phyloP scores from a whole-genome alignment of 495 filamentous ascomycete genomes.

The Tetracladium marchalianum region DNA sequence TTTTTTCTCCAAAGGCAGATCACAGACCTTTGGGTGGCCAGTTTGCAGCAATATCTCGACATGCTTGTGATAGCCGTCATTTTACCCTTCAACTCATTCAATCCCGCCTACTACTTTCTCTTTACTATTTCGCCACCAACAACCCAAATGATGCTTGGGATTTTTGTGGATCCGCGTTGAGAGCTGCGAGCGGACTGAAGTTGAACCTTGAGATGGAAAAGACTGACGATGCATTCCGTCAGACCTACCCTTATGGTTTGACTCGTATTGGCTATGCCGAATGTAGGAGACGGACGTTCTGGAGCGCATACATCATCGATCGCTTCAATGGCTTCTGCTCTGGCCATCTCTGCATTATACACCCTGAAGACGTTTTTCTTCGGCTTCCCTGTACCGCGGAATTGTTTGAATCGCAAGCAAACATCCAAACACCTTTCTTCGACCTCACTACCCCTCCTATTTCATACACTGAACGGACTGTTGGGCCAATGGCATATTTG shows the following conservation, averaged over 20 bases:
- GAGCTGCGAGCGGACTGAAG: constrained; percentile 45
- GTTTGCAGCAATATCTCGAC: constrained; percentile 48
- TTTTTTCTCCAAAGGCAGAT: constrained; percentile 47
- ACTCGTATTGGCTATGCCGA: constrained; percentile 49
- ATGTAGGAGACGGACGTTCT: constrained; percentile 57
- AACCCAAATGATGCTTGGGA: constrained; percentile 47
- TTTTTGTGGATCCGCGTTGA: constrained; percentile 45
- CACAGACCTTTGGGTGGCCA: constrained; percentile 33
- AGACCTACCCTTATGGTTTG: constrained; percentile 45
- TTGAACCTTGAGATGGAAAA: constrained; percentile 52
- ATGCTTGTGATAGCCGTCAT: constrained; percentile 41
- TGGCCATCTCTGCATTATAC: constrained; percentile 32
- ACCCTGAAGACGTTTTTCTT: constrained; percentile 48
- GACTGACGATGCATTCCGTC: constrained; percentile 30
- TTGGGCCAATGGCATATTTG: constrained; percentile 50
- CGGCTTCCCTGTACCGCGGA: constrained; percentile 49
- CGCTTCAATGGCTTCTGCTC: constrained; percentile 49
- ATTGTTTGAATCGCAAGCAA: constrained; percentile 45
- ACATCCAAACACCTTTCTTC: constrained; percentile 44
- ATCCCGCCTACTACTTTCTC: constrained; percentile 47
- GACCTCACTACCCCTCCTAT: constrained; percentile 30
- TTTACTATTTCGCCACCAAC: constrained; percentile 54
- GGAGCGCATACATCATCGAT: constrained; percentile 55
- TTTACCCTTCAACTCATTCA: constrained; percentile 53
- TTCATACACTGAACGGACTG: constrained; percentile 13